phyloP scores from a whole-genome alignment of 768 basidiomycete species.

The Hericium rajendrae region DNA sequence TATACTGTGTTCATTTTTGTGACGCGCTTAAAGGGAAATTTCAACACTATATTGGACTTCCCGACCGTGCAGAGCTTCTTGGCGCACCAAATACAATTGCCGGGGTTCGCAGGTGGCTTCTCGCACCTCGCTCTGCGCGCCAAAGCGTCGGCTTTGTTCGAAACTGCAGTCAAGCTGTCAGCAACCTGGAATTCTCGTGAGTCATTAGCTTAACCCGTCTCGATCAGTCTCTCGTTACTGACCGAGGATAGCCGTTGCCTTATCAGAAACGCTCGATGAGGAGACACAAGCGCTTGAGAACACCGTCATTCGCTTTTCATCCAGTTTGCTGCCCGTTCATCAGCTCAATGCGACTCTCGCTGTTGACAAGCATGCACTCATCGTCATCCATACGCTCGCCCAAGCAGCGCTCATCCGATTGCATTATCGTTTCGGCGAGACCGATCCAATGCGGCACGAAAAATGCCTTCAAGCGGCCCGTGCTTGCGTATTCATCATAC shows the following conservation, averaged over 20 bases:
- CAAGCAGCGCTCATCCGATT: slow-evolving; percentile 60
- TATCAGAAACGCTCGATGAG: slow-evolving; percentile 38
- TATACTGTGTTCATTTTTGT: neutral
- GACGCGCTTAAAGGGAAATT: slow-evolving; percentile 38
- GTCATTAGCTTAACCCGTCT: slow-evolving; percentile 12
- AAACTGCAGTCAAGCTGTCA: slow-evolving; percentile 54
- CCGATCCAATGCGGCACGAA: slow-evolving; percentile 50
- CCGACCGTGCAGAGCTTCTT: slow-evolving; percentile 59
- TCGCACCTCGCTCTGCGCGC: slow-evolving; percentile 56
- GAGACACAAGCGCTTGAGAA: slow-evolving; percentile 56
- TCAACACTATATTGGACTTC: slow-evolving; percentile 39
- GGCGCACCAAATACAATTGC: slow-evolving; percentile 38
- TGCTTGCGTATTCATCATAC: slow-evolving; percentile 48
- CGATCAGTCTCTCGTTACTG: slow-evolving; percentile 6
- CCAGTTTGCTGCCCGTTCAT: slow-evolving; percentile 55
- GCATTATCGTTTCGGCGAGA: slow-evolving; percentile 34
- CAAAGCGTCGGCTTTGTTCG: slow-evolving; percentile 70
- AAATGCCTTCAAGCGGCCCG: slow-evolving; percentile 61
- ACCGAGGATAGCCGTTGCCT: neutral
- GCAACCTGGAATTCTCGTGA: slow-evolving; percentile 53
- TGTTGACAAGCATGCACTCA: slow-evolving; percentile 49
- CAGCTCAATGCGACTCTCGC: slow-evolving; percentile 47
- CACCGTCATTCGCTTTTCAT: slow-evolving; percentile 51
- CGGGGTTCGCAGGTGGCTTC: slow-evolving; percentile 41
- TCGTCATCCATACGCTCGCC: slow-evolving; percentile 55